Percentiles rank a stretch among this genome's conserved stretches.
These are phyloP conservation scores for Tylopilus rubrobrunneus DNA, from an alignment of 768 basidiomycete genomes.

Conservation along the genomic window DNA sequence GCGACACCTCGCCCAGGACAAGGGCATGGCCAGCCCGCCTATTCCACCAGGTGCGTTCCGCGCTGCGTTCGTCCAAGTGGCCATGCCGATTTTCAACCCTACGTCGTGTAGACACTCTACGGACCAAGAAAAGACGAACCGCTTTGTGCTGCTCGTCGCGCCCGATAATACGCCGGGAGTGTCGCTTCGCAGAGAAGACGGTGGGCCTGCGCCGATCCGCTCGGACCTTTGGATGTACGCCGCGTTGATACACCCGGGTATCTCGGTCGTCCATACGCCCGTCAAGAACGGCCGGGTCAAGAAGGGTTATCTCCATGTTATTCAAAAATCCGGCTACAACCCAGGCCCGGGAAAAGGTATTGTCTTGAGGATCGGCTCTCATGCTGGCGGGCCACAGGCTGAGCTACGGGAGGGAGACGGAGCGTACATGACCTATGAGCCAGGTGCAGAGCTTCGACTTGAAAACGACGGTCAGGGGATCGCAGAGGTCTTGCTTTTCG, in stretches of 20 bases:
- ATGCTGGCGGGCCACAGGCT: constrained; percentile 37
- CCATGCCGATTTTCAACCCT: too few species aligned
- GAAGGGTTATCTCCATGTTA: constrained; percentile 81
- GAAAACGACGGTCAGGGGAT: constrained; percentile 62
- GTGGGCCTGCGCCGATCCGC: constrained; percentile 80
- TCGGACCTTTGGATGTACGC: constrained; percentile 69
- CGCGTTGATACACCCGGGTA: constrained; percentile 59
- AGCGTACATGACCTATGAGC: constrained; percentile 59
- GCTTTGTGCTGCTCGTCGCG: constrained; percentile 72
- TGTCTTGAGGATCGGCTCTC: constrained; percentile 47
- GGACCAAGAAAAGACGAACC: constrained; percentile 77
- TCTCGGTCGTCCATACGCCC: constrained; percentile 51
- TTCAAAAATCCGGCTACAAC: constrained; percentile 84
- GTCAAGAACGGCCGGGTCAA: constrained; percentile 33
- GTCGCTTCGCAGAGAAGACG: constrained; percentile 53
- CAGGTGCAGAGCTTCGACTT: constrained; percentile 34
- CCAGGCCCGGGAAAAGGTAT: constrained; percentile 52
- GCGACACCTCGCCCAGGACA: constrained; percentile 40
- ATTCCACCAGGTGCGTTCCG: constrained; percentile 67
- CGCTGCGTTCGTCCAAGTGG: too few species aligned
- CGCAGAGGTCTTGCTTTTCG: constrained; percentile 80
- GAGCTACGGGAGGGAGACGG: constrained; percentile 86
- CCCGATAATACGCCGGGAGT: constrained; percentile 62
- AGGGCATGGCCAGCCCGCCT: constrained; percentile 50
- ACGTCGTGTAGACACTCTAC: constrained; percentile 55